Conservation (phyloP, 129 eudicot genomes). For the Saussurea involucrata region DNA sequence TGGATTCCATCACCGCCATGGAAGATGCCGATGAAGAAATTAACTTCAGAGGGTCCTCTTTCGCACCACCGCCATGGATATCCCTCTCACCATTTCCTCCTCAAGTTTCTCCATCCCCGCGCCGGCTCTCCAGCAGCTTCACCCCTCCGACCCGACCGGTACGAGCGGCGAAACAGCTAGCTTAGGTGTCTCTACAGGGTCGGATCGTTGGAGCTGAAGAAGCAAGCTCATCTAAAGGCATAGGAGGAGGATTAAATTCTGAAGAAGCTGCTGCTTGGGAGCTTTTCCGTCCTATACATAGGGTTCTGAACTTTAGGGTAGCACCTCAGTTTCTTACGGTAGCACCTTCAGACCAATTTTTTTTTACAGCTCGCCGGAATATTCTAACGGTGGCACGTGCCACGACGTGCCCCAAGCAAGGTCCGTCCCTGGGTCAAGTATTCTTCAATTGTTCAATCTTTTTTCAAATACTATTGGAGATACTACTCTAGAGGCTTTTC, state of each 20-base stretch:
- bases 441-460: too few species aligned
- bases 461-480: too few species aligned
- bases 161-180: conserved; percentile 29
- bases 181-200: conserved; percentile 58
- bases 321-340: too few species aligned
- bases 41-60: conserved; percentile 2
- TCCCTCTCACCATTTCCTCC: conserved; percentile 32
- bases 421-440: too few species aligned
- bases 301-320: too few species aligned
- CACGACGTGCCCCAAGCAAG: too few species aligned
- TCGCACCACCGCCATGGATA: conserved; percentile 29
- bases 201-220: conserved; percentile 61
- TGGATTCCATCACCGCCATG: conserved; percentile 17
- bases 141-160: conserved; percentile 40
- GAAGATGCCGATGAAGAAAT: conserved; percentile 14
- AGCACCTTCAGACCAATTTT: too few species aligned
- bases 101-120: conserved; percentile 19
- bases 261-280: conserved; percentile 59
- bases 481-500: too few species aligned
- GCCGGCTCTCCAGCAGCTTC: conserved; percentile 58
- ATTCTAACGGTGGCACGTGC: too few species aligned
- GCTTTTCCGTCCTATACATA: conserved; percentile 57
- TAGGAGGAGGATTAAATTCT: conserved; percentile 35
- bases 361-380: too few species aligned
- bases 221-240: conserved; percentile 40